phyloP scores from a whole-genome alignment of 73 alveolate genomes.

The Paramecium caudatum region DNA sequence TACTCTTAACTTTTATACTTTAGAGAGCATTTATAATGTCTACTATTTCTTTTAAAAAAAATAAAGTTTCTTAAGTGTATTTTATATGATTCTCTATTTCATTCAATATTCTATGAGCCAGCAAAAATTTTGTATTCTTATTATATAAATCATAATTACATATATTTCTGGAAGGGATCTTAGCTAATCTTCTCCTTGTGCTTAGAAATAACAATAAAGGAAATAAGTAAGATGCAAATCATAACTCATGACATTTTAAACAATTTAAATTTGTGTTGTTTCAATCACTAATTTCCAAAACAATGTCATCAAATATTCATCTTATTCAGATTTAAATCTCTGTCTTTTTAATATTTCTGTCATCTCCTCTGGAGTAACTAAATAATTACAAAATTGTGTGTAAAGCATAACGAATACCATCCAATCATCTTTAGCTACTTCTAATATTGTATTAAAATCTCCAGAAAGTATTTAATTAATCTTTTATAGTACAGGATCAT shows the following conservation, averaged over 20 bases:
- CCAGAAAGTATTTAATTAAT: conserved; percentile 7
- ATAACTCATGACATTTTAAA: background rate
- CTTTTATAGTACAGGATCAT: background rate
- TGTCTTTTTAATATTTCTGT: too few relatives aligned
- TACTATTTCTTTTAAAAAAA: background rate
- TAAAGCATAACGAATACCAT: conserved; percentile 4
- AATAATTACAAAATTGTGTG: background rate
- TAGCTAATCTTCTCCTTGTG: background rate
- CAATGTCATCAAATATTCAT: too few relatives aligned
- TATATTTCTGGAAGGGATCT: background rate
- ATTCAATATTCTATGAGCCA: background rate
- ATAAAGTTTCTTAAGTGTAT: background rate
- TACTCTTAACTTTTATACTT: background rate
- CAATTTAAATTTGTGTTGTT: background rate
- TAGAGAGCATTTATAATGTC: background rate
- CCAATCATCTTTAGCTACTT: conserved; percentile 4
- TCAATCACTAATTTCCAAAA: background rate
- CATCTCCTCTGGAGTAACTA: too few relatives aligned
- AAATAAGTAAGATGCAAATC: background rate
- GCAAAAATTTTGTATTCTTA: conserved; percentile 7
- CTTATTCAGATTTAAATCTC: too few relatives aligned
- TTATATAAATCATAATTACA: background rate
- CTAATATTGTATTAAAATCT: background rate
- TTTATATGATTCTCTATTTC: background rate
- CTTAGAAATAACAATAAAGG: background rate